Percentiles rank a stretch among this genome's conserved stretches.
Evolutionary conservation across 129 eudicot genomes (phyloP).

Genomic region (Apium graveolens): DNA sequence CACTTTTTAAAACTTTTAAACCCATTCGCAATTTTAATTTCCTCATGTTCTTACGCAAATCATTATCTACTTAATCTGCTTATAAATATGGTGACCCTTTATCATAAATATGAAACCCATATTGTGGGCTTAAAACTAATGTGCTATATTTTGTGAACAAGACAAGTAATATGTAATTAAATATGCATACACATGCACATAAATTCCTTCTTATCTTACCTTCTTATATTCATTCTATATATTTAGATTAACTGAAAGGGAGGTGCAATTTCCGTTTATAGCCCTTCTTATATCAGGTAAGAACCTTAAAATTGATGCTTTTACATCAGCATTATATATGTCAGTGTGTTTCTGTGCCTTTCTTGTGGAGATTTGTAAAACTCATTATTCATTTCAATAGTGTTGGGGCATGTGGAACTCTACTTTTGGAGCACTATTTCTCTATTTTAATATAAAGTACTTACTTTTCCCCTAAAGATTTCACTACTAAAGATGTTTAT

Average conservation of each 20-base stretch:
- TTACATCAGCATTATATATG: neutral
- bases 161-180: neutral
- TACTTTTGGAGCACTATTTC: neutral
- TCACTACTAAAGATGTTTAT: neutral
- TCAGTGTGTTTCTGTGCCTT: neutral
- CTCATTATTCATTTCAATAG: neutral
- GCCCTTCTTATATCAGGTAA: conserved; percentile 90
- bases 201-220: conserved; percentile 11
- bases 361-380: neutral
- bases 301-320: neutral
- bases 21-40: conserved; percentile 3
- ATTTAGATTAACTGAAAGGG: conserved; percentile 64
- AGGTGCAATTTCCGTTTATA: conserved; percentile 81
- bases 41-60: conserved; percentile 13
- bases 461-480: neutral
- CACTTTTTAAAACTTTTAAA: conserved; percentile 8
- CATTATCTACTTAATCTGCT: conserved; percentile 15
- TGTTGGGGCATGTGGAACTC: neutral
- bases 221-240: conserved; percentile 7
- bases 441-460: neutral
- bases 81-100: conserved; percentile 16
- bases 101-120: neutral
- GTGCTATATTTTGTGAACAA: neutral
- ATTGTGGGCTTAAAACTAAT: neutral
- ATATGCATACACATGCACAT: conserved; percentile 6